phyloP scores from a whole-genome alignment of 768 basidiomycete species.

The Suillus ampliporus region DNA sequence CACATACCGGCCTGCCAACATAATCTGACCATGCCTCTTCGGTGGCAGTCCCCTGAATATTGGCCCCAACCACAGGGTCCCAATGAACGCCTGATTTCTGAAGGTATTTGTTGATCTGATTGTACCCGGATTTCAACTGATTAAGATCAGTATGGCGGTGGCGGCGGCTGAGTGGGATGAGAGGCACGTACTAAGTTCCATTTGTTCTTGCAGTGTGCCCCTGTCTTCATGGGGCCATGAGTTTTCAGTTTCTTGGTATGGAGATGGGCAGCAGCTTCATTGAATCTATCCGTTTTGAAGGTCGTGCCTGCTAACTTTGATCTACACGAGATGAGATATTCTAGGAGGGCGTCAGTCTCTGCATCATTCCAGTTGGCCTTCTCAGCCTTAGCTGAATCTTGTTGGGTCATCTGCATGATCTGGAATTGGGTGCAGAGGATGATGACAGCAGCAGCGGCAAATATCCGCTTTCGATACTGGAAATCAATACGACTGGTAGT shows the following conservation, averaged over 20 bases:
- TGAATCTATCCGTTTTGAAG: not conserved
- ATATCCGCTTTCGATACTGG: not conserved
- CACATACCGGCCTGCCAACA: not conserved
- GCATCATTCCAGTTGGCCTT: not conserved
- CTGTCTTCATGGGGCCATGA: not conserved
- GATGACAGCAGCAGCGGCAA: not conserved
- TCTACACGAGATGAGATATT: not conserved
- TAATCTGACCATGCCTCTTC: not conserved
- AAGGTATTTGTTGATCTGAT: not conserved
- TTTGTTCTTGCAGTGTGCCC: not conserved
- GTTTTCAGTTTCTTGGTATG: not conserved
- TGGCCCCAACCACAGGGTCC: not conserved
- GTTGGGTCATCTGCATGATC: not conserved
- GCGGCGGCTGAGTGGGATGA: not conserved
- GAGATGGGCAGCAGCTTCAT: not conserved
- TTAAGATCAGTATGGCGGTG: not conserved
- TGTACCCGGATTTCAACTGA: not conserved
- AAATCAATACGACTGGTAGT: not conserved
- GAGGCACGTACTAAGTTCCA: not conserved
- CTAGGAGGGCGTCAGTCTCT: not conserved
- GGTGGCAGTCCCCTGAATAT: not conserved
- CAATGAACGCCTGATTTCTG: not conserved
- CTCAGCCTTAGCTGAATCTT: not conserved
- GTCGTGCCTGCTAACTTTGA: not conserved
- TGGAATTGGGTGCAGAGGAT: not conserved